Conservation (phyloP, 257 asterid genomes). For the Petrea volubilis region DNA sequence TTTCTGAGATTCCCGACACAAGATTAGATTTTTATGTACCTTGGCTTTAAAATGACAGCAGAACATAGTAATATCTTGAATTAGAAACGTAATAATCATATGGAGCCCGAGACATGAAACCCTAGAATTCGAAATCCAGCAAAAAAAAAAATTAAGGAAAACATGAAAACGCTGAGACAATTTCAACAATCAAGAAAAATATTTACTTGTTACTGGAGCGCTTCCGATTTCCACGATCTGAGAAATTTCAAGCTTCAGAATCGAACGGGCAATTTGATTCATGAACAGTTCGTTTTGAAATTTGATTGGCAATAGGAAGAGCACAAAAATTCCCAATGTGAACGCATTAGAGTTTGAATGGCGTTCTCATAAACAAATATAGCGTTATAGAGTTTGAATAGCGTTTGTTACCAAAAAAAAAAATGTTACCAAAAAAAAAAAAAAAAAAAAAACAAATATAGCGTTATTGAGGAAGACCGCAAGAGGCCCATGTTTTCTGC, state of each 20-base stretch:
- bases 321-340: not conserved
- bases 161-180: not conserved
- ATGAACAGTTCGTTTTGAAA: not conserved
- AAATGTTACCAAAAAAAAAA: too few species aligned
- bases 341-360: not conserved
- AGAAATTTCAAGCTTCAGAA: conserved; percentile 5
- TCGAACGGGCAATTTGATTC: not conserved
- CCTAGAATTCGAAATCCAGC: conserved; percentile 28
- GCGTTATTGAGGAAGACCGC: not conserved
- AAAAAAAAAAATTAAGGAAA: not conserved
- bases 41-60: not conserved
- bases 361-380: too few species aligned
- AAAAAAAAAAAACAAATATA: too few species aligned
- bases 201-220: conserved; percentile 5
- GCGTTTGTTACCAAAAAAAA: too few species aligned
- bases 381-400: too few species aligned
- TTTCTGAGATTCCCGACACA: not conserved
- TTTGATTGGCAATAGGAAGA: not conserved
- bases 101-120: conserved; percentile 15
- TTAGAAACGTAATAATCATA: not conserved
- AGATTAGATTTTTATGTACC: not conserved
- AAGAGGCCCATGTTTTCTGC: not conserved
- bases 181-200: not conserved
- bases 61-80: not conserved
- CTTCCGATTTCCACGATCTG: not conserved